These are phyloP conservation scores for Fusarium goolgardi DNA, from an alignment of 2,329 filamentous ascomycete genomes.

Conservation along the genomic window DNA sequence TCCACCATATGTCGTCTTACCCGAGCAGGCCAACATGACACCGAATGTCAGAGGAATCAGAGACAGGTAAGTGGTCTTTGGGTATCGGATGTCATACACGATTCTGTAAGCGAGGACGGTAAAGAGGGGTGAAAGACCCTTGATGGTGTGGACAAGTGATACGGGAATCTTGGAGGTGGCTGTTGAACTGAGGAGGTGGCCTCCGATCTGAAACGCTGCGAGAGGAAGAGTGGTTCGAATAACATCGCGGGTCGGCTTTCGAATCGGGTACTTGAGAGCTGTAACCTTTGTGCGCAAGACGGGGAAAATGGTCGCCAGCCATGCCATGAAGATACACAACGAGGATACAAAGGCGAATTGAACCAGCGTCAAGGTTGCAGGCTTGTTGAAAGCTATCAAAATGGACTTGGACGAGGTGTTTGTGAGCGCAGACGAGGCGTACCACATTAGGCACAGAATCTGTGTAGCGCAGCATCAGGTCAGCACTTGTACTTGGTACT, in stretches of 20 bases:
- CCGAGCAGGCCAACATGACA: slow-evolving; percentile 96
- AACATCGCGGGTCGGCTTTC: slow-evolving; percentile 81
- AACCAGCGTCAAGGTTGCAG: slow-evolving; percentile 88
- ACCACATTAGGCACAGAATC: slow-evolving; percentile 91
- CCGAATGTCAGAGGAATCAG: slow-evolving; percentile 90
- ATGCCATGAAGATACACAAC: slow-evolving; percentile 85
- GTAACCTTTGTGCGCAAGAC: slow-evolving; percentile 77
- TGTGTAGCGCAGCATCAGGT: slow-evolving; percentile 57
- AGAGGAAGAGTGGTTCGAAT: slow-evolving; percentile 90
- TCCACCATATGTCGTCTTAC: slow-evolving; percentile 79
- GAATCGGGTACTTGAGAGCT: slow-evolving; percentile 85
- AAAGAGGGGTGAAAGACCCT: slow-evolving; percentile 94
- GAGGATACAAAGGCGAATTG: slow-evolving; percentile 94
- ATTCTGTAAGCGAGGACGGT: slow-evolving; percentile 93
- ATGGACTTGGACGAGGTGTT: slow-evolving; percentile 99
- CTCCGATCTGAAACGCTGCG: slow-evolving; percentile 90
- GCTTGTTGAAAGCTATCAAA: slow-evolving; percentile 88
- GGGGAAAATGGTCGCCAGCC: slow-evolving; percentile 79
- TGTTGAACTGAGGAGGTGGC: slow-evolving; percentile 92
- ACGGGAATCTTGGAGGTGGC: slow-evolving; percentile 96
- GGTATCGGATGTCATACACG: slow-evolving; percentile 89
- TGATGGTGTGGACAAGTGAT: slow-evolving; percentile 97
- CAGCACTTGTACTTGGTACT: slow-evolving; percentile 30
- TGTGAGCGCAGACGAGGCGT: slow-evolving; percentile 92
- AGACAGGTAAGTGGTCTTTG: slow-evolving; percentile 85